Evolutionary conservation across 2,329 filamentous ascomycete genomes (phyloP).

Genomic region (Ceratocystis destructans): DNA sequence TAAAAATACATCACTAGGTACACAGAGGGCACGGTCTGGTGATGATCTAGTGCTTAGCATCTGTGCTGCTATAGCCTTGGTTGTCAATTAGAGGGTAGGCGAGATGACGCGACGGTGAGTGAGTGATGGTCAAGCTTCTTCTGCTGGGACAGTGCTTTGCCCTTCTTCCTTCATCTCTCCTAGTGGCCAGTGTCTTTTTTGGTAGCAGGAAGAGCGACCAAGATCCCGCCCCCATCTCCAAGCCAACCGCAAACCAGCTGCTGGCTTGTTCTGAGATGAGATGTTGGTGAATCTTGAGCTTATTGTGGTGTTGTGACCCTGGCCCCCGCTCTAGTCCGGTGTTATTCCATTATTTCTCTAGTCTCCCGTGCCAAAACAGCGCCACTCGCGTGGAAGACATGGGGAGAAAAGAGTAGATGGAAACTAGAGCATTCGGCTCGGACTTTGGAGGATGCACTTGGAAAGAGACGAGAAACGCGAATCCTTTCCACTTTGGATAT

Average conservation of each 20-base stretch:
- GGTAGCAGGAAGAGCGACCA: too few species aligned
- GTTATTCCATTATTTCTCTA: neutral
- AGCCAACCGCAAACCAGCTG: too few species aligned
- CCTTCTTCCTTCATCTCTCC: neutral
- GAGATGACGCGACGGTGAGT: slow-evolving; percentile 2
- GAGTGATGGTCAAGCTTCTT: neutral
- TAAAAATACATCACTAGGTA: neutral
- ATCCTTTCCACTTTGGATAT: neutral
- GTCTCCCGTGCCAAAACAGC: neutral
- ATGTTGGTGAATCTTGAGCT: neutral
- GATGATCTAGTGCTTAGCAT: neutral
- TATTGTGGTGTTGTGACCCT: neutral
- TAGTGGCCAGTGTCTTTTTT: too few species aligned
- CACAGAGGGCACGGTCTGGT: neutral
- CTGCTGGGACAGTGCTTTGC: neutral
- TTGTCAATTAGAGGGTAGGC: neutral
- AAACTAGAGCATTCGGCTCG: neutral
- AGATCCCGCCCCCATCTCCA: too few species aligned
- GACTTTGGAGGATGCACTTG: neutral
- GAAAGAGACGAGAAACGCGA: neutral
- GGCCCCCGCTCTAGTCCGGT: neutral
- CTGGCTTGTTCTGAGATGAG: too few species aligned
- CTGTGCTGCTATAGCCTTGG: neutral
- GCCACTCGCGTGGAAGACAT: slow-evolving; percentile 11
- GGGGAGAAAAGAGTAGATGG: neutral